Conservation (phyloP, 352 stramenopile species). For the Globisporangium barbulae region DNA sequence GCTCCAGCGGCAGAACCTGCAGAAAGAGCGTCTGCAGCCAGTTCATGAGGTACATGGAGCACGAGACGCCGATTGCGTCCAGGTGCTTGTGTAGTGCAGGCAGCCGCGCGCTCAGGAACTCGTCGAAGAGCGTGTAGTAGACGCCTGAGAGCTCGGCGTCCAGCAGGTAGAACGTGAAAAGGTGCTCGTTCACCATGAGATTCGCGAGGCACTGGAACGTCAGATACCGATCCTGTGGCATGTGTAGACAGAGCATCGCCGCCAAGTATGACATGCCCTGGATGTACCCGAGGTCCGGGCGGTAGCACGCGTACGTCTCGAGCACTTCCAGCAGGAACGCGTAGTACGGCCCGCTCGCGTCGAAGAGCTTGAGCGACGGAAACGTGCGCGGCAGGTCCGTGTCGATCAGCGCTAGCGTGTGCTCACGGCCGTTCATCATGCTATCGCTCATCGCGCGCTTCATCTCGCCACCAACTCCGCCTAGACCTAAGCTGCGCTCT, state of each 20-base stretch:
- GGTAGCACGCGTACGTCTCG: constrained; percentile 84
- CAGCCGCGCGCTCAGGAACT: constrained; percentile 49
- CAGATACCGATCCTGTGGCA: constrained; percentile 76
- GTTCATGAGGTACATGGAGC: constrained; percentile 87
- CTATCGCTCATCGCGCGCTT: constrained; percentile 1
- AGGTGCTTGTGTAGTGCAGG: constrained; percentile 59
- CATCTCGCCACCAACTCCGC: constrained; percentile 32
- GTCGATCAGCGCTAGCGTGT: constrained; percentile 82
- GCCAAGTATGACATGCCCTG: constrained; percentile 90
- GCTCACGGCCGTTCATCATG: constrained; percentile 34
- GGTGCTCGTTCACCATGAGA: constrained; percentile 84
- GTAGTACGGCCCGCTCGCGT: constrained; percentile 72
- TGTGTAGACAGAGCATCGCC: constrained; percentile 82
- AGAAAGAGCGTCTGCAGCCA: constrained; percentile 87
- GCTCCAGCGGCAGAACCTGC: constrained; percentile 76
- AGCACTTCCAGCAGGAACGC: constrained; percentile 76
- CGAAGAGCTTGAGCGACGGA: constrained; percentile 75
- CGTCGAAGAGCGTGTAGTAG: constrained; percentile 83
- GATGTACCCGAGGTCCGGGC: constrained; percentile 86
- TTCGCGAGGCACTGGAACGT: constrained; percentile 86
- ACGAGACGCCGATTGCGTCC: constrained; percentile 47
- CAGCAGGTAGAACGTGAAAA: constrained; percentile 88
- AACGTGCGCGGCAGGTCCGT: constrained; percentile 86
- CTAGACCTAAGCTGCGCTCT: constrained; percentile 19
- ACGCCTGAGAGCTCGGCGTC: constrained; percentile 72